Evolutionary conservation across 257 asterid species (phyloP).

Genomic region (Cinchona pubescens): DNA sequence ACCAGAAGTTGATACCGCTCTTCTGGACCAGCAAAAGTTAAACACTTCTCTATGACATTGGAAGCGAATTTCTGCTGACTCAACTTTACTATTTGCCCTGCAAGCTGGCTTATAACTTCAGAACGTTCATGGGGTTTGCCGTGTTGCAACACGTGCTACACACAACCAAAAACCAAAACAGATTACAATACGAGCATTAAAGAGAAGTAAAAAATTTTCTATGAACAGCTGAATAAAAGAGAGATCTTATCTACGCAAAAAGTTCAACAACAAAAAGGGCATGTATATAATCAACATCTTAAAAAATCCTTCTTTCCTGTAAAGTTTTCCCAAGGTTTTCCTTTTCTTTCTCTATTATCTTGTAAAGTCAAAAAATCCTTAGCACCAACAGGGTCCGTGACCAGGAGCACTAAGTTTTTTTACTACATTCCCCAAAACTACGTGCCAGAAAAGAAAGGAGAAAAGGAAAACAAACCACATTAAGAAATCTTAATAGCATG

Average conservation of each 20-base stretch:
- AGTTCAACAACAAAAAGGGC: background rate
- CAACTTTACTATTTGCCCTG: conserved; percentile 87
- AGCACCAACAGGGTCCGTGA: background rate
- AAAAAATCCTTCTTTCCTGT: background rate
- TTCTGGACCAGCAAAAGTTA: conserved; percentile 64
- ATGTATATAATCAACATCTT: background rate
- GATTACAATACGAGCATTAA: background rate
- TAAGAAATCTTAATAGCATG: background rate
- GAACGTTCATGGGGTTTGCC: conserved; percentile 75
- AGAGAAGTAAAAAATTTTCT: conserved; percentile 1
- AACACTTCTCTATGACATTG: conserved; percentile 86
- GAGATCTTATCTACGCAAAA: background rate
- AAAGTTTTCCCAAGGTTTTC: background rate
- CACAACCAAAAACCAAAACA: conserved; percentile 14
- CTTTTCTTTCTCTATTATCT: background rate
- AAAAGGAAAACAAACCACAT: background rate
- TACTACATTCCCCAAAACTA: background rate
- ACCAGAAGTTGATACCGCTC: conserved; percentile 69
- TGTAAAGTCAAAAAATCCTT: background rate
- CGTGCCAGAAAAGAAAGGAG: background rate
- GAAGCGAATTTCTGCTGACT: conserved; percentile 94
- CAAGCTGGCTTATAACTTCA: conserved; percentile 59
- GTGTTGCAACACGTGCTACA: conserved; percentile 77
- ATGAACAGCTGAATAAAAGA: background rate
- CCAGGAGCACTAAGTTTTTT: background rate